Base-by-base conservation (phyloP, 1,284 basidiomycete genomes). In the Tremellales sp. region DNA sequence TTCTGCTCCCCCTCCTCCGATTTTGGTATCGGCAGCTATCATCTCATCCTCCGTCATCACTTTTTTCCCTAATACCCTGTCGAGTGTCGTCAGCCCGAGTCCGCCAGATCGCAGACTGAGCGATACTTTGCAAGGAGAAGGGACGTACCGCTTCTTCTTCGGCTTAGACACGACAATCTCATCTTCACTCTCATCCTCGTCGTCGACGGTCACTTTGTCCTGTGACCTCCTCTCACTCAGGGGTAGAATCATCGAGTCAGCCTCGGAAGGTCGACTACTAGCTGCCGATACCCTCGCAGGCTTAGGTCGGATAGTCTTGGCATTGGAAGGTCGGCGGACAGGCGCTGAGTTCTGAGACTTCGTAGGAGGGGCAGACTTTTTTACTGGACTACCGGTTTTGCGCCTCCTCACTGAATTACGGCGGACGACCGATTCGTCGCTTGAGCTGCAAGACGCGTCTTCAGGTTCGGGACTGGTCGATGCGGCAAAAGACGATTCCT, bases 121-220 rank as follows among this genome's bases (percentile, higher is more conserved):
- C 13, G 15, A 26, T 4, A 12, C 27, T n/a, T 31, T 31, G 29
- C 8, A 8, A n/a, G 42, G 31, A 24, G n/a, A 25, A 22, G 19
- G 31, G 12, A 56, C 67, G 61, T 31, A 77, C 77, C 76, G 65
- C 59, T 77, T 79, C 71, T 78, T 79, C 68, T 80, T 80, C 58
- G 76, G 77, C 36, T 76, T 76, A 2, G 68, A 61, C 45, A 74
- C 65, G 21, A 61, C 65, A 3, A 45, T 45, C 43, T 57, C 57
- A 15, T 51, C 29, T n/a, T 39, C 29, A 7, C 49, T 54, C 36
- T 61, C 62, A 21, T 63, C 64, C 25, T 64, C 61, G 21, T 62
- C 61, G 12, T 54, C 54, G 17, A 43, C 50, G 24, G 33, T 49
- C 36, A 39, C 36, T 21, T 39, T 39, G 31, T 19, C 31, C 21